Evolutionary conservation across 495 filamentous ascomycete species (phyloP), one percentile per base, ranked within the genome.

Genomic region (Poronia punctata): DNA sequence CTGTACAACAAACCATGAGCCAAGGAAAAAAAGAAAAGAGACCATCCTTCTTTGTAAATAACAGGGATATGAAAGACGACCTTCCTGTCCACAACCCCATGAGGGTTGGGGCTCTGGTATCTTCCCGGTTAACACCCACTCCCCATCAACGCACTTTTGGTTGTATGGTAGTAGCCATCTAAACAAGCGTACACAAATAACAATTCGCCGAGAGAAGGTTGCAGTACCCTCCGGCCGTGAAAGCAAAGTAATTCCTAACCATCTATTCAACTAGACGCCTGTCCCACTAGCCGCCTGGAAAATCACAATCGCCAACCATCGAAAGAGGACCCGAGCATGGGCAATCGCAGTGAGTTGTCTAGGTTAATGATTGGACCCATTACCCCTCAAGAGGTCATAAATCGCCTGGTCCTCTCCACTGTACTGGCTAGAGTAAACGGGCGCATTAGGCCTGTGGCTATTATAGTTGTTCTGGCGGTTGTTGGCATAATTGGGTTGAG

Each of bases 361-460:
- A 6, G 27, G 14, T 22, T 35, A 56, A 21, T 59, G 52, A 7
- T 48, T 38, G 16, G 54, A 43, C 26, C 43, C 42, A 27, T 29
- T 32, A n/a, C 40, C 43, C 33, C 52, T 38, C 3, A 56, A 24
- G 4, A 56, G 38, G 20, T 56, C 52, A 23, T 53, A 56, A n/a
- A 56, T 33, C 16, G 46, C 27, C 28, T 55, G 54, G n/a, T 59
- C 55, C 10, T 56, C 44, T 7, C 46, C 39, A 21, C 46, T 43
- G 27, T 38, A 41, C 15, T 56, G 55, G 5, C 35, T 45, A 7
- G 48, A 35, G 22, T 52, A 54, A 9, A 12, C 35, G 5, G 46
- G 38, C 15, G 37, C 24, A n/a, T 43, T 53, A 8, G 55, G 11
- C 25, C 55, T 41, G 7, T 55, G 52, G 14, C 17, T 45, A 19